Conservation (phyloP, 257 asterid species). For the Solanum medicagineum region DNA sequence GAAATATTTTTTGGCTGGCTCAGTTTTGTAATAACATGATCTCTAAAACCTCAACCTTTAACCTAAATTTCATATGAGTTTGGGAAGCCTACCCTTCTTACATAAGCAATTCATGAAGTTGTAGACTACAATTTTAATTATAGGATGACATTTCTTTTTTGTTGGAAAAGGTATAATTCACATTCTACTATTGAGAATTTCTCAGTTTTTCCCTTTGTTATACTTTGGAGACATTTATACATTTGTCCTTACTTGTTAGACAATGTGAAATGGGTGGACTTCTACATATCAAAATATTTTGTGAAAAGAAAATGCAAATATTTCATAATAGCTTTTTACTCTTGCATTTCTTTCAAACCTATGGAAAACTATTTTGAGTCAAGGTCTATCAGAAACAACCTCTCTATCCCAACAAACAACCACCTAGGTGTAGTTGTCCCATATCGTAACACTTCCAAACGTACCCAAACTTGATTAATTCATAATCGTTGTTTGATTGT, state of each 20-base stretch:
- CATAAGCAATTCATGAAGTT: background rate
- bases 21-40: background rate
- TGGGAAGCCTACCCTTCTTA: background rate
- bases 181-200: too few species aligned
- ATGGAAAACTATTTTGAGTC: background rate
- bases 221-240: background rate
- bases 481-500: too few species aligned
- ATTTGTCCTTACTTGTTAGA: background rate
- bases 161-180: too few species aligned
- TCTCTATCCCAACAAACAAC: background rate
- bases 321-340: background rate
- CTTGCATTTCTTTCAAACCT: background rate
- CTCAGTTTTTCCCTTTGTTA: background rate
- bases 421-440: too few species aligned
- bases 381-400: background rate
- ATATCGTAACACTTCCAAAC: too few species aligned
- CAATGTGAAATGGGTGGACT: background rate
- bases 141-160: too few species aligned
- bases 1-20: background rate
- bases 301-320: background rate
- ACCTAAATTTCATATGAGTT: background rate
- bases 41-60: background rate
- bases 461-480: too few species aligned
- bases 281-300: background rate
- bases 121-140: background rate